Conservation (phyloP, 352 stramenopile species). For the Globisporangium okanoganense region DNA sequence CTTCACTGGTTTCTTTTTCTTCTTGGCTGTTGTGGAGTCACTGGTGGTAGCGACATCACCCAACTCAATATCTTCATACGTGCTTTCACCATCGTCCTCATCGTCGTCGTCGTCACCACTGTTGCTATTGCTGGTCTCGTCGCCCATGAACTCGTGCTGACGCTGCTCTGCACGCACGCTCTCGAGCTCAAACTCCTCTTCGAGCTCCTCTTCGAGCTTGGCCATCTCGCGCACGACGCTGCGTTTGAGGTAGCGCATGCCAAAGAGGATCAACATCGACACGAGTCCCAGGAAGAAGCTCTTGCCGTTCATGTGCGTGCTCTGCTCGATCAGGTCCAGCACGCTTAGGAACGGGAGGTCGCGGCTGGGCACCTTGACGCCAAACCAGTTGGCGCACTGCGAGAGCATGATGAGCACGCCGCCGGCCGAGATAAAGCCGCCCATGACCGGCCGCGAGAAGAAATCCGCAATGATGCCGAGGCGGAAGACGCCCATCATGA, state of each 20-base stretch:
- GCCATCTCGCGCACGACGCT: constrained; percentile 39
- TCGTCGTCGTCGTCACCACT: constrained; percentile 8
- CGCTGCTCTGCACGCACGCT: constrained; percentile 29
- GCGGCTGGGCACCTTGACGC: constrained; percentile 50
- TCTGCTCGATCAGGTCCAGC: constrained; percentile 47
- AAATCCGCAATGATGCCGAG: constrained; percentile 87
- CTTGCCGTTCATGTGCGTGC: constrained; percentile 63
- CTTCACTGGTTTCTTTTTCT: constrained; percentile 8
- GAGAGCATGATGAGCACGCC: constrained; percentile 90
- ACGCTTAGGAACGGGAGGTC: constrained; percentile 63
- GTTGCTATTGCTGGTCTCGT: constrained; percentile 10
- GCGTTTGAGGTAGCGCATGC: constrained; percentile 42
- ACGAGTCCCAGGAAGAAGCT: constrained; percentile 60
- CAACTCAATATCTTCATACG: constrained; percentile 26
- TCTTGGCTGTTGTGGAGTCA: not conserved
- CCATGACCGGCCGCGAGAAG: constrained; percentile 87
- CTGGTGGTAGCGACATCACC: not conserved
- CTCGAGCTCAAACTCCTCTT: constrained; percentile 48
- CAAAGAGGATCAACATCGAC: constrained; percentile 51
- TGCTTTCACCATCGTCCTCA: constrained; percentile 17
- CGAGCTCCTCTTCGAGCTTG: constrained; percentile 26
- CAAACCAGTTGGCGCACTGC: constrained; percentile 85
- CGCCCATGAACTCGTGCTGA: constrained; percentile 21
- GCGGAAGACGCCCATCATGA: constrained; percentile 76
- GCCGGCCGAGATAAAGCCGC: constrained; percentile 87